These are phyloP conservation scores for Fusarium oligoseptatum DNA, from an alignment of 2,329 filamentous ascomycete species.

Conservation along the genomic window DNA sequence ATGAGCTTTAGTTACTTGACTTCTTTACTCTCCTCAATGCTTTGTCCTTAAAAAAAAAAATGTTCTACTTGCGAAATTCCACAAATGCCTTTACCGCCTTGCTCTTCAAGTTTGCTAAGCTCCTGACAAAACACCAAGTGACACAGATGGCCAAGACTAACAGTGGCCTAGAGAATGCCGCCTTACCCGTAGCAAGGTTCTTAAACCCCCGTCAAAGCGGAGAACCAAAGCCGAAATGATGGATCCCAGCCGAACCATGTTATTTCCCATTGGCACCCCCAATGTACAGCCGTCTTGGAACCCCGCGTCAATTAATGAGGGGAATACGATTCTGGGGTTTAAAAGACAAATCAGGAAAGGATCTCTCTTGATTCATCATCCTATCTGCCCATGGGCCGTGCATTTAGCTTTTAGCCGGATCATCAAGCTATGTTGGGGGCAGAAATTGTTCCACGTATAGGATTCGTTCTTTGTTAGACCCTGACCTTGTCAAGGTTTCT, in stretches of 20 bases:
- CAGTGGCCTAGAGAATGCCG: neutral
- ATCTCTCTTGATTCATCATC: constrained; percentile 1
- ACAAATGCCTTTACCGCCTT: neutral
- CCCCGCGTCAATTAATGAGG: constrained; percentile 4
- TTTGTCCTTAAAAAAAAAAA: neutral
- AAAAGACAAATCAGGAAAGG: neutral
- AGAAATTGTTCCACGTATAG: constrained; percentile 4
- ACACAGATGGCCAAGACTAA: neutral
- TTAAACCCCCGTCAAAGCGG: neutral
- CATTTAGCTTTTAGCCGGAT: constrained; percentile 4
- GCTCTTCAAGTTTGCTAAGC: neutral
- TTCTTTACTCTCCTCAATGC: neutral
- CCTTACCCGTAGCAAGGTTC: neutral
- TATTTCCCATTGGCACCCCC: neutral
- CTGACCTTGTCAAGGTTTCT: neutral
- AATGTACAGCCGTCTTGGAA: neutral
- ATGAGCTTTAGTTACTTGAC: too few species aligned
- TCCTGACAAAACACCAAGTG: neutral
- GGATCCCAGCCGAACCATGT: neutral
- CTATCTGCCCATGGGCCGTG: neutral
- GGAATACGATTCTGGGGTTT: neutral
- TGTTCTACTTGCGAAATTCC: neutral
- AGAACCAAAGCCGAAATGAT: neutral
- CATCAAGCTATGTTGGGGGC: neutral
- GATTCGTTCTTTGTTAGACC: neutral